Percentiles rank a stretch among this genome's conserved stretches.
These are phyloP conservation scores for Acanthamoeba triangularis DNA, from an alignment of 208 protist species.

Conservation along the genomic window DNA sequence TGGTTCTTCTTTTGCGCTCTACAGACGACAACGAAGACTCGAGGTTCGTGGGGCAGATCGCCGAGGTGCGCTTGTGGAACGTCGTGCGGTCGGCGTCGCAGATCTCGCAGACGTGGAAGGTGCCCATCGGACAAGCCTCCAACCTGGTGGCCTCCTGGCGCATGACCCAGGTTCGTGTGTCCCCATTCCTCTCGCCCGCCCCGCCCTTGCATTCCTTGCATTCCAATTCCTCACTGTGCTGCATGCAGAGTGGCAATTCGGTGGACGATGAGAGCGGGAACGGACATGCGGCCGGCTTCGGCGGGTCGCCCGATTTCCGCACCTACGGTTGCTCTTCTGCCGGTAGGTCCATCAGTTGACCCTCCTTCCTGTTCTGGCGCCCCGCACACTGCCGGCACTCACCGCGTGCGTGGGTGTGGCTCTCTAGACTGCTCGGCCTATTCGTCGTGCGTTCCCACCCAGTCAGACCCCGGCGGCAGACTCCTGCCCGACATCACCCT, in stretches of 20 bases:
- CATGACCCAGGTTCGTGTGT: neutral
- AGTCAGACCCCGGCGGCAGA: neutral
- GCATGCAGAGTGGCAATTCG: neutral
- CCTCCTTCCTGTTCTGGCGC: no score
- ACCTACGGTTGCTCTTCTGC: no score
- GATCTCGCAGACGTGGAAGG: neutral
- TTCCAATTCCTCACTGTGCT: neutral
- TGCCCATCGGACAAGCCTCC: neutral
- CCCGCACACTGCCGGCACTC: neutral
- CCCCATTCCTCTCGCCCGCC: no score
- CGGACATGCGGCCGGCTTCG: neutral
- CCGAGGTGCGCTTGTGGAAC: conserved; percentile 54
- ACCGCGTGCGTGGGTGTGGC: no score
- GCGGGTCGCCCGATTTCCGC: neutral
- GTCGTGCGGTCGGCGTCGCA: neutral
- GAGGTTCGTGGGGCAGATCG: neutral
- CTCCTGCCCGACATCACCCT: conserved; percentile 26
- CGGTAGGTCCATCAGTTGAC: no score
- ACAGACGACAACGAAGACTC: neutral
- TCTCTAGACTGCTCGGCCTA: neutral
- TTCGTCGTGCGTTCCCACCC: neutral
- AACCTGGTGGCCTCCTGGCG: conserved; percentile 18
- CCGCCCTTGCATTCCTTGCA: neutral
- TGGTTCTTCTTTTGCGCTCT: no score
- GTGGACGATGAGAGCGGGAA: neutral